Percentiles rank a stretch among this genome's conserved stretches.
Evolutionary conservation across 495 filamentous ascomycete species (phyloP).

Genomic region (Tricharina praecox): DNA sequence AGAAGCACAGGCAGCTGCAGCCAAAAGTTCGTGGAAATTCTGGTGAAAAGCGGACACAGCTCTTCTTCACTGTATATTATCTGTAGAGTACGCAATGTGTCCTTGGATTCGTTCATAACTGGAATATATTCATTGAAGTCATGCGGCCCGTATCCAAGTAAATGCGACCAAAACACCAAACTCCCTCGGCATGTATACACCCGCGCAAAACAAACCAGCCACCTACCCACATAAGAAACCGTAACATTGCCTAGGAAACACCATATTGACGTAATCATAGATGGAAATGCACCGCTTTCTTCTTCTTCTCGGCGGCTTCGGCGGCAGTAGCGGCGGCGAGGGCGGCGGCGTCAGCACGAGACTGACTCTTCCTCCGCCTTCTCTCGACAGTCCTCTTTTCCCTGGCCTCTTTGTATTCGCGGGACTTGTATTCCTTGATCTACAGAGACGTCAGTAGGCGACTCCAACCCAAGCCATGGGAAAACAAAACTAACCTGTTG

Average conservation of each 20-base stretch:
- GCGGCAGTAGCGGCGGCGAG: slow-evolving; percentile 18
- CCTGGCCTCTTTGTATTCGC: slow-evolving; percentile 71
- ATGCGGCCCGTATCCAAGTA: background rate
- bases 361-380: slow-evolving; percentile 28
- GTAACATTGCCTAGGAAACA: slow-evolving; percentile 8
- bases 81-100: background rate
- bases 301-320: slow-evolving; percentile 22
- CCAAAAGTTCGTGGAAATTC: slow-evolving; percentile 15
- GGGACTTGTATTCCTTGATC: slow-evolving; percentile 60
- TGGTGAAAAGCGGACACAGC: slow-evolving; percentile 8
- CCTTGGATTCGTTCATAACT: background rate
- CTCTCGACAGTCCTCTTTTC: slow-evolving; percentile 52
- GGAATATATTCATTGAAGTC: background rate
- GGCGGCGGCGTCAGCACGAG: slow-evolving; percentile 15
- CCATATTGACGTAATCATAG: slow-evolving; percentile 12
- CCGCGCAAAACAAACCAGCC: background rate
- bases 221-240: background rate
- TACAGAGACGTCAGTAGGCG: background rate
- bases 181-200: background rate
- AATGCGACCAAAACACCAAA: slow-evolving; percentile 1
- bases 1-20: slow-evolving; percentile 5
- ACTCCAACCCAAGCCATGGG: background rate
- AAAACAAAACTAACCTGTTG: slow-evolving; percentile 38
- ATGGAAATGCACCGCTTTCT: slow-evolving; percentile 17
- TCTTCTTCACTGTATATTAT: slow-evolving; percentile 1